Evolutionary conservation across 352 stramenopile genomes (phyloP).

Genomic region (Pythium chondricola): DNA sequence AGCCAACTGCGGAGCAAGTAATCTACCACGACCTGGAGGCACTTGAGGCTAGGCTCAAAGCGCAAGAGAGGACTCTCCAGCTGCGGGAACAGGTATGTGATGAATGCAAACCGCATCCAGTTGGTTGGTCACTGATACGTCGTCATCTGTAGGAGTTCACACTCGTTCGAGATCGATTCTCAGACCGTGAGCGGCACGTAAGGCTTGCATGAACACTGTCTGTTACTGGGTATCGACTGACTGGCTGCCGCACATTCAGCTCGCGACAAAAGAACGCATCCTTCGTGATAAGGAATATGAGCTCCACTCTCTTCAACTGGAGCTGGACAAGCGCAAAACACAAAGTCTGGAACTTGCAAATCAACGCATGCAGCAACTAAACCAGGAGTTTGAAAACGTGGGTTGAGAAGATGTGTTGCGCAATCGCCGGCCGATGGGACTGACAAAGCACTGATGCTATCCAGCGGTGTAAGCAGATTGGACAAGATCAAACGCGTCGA

Average conservation of each 20-base stretch:
- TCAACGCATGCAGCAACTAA: conserved; percentile 1
- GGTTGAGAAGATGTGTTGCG: no score
- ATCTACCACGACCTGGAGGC: background rate
- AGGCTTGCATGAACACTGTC: background rate
- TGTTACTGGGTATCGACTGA: no score
- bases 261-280: conserved; percentile 37
- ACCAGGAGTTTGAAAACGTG: conserved; percentile 8
- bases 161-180: background rate
- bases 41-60: conserved; percentile 6
- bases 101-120: no score
- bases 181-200: conserved; percentile 2
- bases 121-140: no score
- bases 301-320: conserved; percentile 16
- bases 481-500: no score
- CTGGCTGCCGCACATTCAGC: conserved; percentile 8
- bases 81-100: conserved; percentile 30
- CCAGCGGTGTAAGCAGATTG: no score
- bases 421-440: background rate
- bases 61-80: conserved; percentile 20
- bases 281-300: conserved; percentile 35
- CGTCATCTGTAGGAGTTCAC: conserved; percentile 2
- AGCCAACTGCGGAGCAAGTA: background rate
- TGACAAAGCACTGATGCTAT: background rate
- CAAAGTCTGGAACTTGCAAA: background rate
- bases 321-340: conserved; percentile 8